Base-by-base conservation (phyloP, 2,329 filamentous ascomycete species). In the Fusarium tupiense region DNA sequence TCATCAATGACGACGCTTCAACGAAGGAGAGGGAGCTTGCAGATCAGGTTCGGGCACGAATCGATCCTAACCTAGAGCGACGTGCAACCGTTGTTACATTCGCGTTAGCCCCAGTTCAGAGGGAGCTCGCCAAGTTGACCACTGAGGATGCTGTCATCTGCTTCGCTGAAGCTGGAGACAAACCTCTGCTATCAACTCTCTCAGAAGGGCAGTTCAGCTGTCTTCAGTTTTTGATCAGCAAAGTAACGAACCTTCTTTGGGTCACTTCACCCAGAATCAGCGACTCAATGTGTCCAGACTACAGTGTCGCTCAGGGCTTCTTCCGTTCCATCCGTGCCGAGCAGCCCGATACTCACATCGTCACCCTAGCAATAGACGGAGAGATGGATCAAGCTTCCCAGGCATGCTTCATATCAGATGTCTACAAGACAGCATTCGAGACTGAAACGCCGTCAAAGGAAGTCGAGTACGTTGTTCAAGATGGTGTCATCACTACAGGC, bases 21-120 rank as follows among this genome's bases (percentile, higher is more conserved):
- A 9, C 6, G 7, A 17, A 13, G 2, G 26, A 59, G 10, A 49
- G 4, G 20, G 19, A n/a, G 11, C 35, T 60, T 7, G 53, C 43
- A 11, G n/a, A 41, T 6, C 22, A 26, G 1, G 19, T 63, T 17
- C 26, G 3, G 1, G 5, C 0, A 6, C 22, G 10, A 3, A 0
- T 59, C 1, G 22, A 35, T 5, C 26, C 41, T 1, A 16, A 7
- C 1, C 1, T 5, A 1, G 17, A 22, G 3, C 26, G 11, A 2
- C 5, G 3, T 35, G 1, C 6, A 16, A 17, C 4, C 1, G 1
- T 49, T 1, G 3, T 41, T 13, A 1, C 43, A 9, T 49, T 64
- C 0, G 29, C 58, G 1, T 10, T 12, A 0, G 19, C 3, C 14
- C 2, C 12, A 4, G 8, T 53, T 20, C 22, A 17, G 1, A 11